These are phyloP conservation scores for Eucalyptus sideroxylon DNA, from an alignment of 345 rosid genomes.

Conservation along the genomic window DNA sequence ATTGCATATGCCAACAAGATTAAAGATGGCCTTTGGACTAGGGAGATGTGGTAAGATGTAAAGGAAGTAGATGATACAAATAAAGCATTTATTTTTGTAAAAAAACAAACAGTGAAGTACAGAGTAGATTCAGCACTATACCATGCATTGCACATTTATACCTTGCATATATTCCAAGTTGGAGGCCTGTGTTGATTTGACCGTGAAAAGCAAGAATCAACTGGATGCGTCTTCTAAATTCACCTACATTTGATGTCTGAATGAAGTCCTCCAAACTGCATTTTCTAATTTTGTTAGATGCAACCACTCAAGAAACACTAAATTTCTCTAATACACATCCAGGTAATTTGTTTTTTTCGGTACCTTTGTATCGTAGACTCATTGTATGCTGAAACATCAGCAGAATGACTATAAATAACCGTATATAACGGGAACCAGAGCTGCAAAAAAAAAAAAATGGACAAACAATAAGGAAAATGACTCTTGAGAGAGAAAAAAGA, in stretches of 20 bases:
- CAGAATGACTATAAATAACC: constrained; percentile 40
- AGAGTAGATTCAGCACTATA: background rate
- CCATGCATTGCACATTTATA: constrained; percentile 1
- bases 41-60: background rate
- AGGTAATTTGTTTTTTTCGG: too few species aligned
- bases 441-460: background rate
- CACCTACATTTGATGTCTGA: constrained; percentile 79
- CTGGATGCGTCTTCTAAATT: constrained; percentile 77
- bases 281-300: too few species aligned
- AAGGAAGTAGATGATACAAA: background rate
- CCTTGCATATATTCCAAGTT: constrained; percentile 56
- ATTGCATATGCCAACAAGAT: background rate
- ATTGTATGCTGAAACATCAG: constrained; percentile 23
- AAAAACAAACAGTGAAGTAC: background rate
- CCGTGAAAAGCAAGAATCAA: constrained; percentile 77
- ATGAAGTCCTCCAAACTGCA: constrained; percentile 86
- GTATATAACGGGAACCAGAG: constrained; percentile 93
- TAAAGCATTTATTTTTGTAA: background rate
- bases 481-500: background rate
- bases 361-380: constrained; percentile 51
- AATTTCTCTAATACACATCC: too few species aligned
- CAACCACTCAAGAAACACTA: too few species aligned
- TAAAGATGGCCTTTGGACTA: background rate
- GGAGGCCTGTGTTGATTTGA: constrained; percentile 51
- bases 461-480: background rate